Percentiles rank a stretch among this genome's conserved stretches.
phyloP scores from a whole-genome alignment of 2,329 filamentous ascomycete genomes.

The Diaporthe sp. region DNA sequence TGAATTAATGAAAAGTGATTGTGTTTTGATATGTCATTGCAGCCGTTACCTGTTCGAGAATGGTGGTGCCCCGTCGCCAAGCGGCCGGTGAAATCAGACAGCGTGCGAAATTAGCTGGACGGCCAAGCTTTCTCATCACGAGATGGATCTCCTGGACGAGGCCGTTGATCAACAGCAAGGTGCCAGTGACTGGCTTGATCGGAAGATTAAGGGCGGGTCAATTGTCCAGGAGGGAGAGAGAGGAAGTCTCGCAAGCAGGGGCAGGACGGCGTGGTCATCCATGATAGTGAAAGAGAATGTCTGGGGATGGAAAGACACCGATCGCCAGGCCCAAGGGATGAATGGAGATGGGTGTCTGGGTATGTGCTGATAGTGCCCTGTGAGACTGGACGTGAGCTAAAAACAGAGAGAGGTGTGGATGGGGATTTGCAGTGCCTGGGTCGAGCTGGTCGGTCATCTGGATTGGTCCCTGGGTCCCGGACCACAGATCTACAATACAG shows the following conservation, averaged over 20 bases:
- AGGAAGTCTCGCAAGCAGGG: too few relatives aligned
- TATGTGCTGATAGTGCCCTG: not conserved
- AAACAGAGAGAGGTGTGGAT: not conserved
- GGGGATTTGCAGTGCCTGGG: not conserved
- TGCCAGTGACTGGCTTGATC: not conserved
- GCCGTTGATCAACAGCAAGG: conserved; percentile 15
- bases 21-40: not conserved
- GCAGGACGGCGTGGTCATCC: too few relatives aligned
- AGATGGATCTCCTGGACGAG: conserved; percentile 18
- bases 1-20: conserved; percentile 7
- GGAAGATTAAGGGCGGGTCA: conserved; percentile 23
- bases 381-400: not conserved
- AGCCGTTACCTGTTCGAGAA: not conserved
- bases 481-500: conserved; percentile 1
- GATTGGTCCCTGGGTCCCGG: conserved; percentile 15
- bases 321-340: conserved; percentile 13
- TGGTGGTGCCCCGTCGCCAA: not conserved
- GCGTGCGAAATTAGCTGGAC: not conserved
- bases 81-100: conserved; percentile 17
- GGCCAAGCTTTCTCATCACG: conserved; percentile 30
- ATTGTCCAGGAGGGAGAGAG: not conserved
- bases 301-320: conserved; percentile 10
- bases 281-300: not conserved
- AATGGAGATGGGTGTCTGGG: not conserved
- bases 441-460: not conserved